A percentile compares a stretch with the other conserved stretches of the same genome.
Evolutionary conservation across 371 early-diverging fungal species (phyloP).

Genomic region (Mucor plumbeus): DNA sequence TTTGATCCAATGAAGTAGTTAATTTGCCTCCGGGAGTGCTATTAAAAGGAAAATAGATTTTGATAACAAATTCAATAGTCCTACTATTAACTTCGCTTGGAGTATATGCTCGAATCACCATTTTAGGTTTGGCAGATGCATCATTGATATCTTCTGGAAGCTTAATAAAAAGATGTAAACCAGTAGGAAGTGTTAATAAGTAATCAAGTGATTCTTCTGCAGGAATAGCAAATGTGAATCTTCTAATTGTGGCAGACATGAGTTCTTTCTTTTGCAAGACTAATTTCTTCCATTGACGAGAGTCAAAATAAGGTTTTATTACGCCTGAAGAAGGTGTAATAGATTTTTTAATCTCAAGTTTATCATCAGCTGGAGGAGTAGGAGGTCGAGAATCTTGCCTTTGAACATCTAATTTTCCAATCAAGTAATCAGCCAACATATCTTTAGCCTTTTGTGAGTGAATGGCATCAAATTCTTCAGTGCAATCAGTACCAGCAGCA

Average conservation of each 20-base stretch:
- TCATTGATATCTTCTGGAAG: constrained; percentile 26
- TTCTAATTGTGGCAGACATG: constrained; percentile 49
- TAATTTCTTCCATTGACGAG: constrained; percentile 48
- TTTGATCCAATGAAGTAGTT: constrained; percentile 53
- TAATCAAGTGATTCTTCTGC: constrained; percentile 35
- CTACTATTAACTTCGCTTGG: constrained; percentile 39
- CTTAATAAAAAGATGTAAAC: constrained; percentile 50
- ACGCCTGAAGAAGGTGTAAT: constrained; percentile 7
- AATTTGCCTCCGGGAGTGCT: constrained; percentile 59
- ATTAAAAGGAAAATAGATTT: constrained; percentile 61
- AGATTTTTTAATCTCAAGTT: constrained; percentile 11
- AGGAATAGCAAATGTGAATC: constrained; percentile 48
- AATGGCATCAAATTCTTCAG: constrained; percentile 87
- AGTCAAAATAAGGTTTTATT: constrained; percentile 33
- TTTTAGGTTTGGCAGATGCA: constrained; percentile 34
- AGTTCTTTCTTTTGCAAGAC: constrained; percentile 37
- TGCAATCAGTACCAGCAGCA: constrained; percentile 75
- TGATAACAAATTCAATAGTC: constrained; percentile 84
- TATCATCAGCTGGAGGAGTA: constrained; percentile 12
- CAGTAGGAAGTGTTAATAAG: constrained; percentile 42
- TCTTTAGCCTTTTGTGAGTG: constrained; percentile 76
- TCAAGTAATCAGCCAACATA: constrained; percentile 37
- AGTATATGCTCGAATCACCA: constrained; percentile 68
- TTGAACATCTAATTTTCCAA: constrained; percentile 26
- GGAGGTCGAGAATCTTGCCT: constrained; percentile 14